Conservation (phyloP, 2,329 filamentous ascomycete species). For the Periconia digitata region DNA sequence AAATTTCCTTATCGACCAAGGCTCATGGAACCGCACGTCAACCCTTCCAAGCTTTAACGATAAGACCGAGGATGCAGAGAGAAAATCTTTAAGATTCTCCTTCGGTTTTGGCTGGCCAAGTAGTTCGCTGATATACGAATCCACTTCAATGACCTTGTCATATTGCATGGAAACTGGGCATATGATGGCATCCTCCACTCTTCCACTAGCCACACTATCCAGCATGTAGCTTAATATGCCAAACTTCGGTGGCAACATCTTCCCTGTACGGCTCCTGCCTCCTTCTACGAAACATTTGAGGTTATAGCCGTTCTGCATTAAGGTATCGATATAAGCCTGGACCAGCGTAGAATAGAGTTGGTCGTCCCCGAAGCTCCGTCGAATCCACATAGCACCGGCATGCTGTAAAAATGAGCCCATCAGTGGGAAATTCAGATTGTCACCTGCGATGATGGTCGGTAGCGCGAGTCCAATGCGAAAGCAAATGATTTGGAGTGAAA, state of each 20-base stretch:
- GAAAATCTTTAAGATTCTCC: conserved; percentile 86
- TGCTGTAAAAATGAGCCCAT: conserved; percentile 90
- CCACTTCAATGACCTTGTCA: conserved; percentile 96
- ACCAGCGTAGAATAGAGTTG: conserved; percentile 89
- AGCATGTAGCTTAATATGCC: conserved; percentile 90
- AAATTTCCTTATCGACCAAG: conserved; percentile 86
- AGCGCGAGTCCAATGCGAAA: conserved; percentile 87
- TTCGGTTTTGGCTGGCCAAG: conserved; percentile 94
- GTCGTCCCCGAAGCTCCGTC: conserved; percentile 89
- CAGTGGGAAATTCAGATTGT: conserved; percentile 93
- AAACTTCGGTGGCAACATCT: conserved; percentile 91
- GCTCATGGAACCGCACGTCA: conserved; percentile 93
- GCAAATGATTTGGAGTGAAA: conserved; percentile 92
- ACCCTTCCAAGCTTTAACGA: conserved; percentile 88
- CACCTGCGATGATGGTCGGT: conserved; percentile 89
- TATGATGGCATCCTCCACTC: conserved; percentile 87
- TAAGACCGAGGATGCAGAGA: conserved; percentile 85
- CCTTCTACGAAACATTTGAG: conserved; percentile 99
- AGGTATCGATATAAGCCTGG: conserved; percentile 90
- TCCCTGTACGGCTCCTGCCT: conserved; percentile 87
- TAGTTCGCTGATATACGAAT: conserved; percentile 89
- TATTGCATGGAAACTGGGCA: conserved; percentile 97
- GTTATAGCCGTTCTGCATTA: conserved; percentile 89
- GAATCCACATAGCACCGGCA: conserved; percentile 95
- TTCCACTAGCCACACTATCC: conserved; percentile 83